Evolutionary conservation across 495 filamentous ascomycete genomes (phyloP), one percentile per base, ranked within the genome.

Genomic region (Aspergillus leporis): DNA sequence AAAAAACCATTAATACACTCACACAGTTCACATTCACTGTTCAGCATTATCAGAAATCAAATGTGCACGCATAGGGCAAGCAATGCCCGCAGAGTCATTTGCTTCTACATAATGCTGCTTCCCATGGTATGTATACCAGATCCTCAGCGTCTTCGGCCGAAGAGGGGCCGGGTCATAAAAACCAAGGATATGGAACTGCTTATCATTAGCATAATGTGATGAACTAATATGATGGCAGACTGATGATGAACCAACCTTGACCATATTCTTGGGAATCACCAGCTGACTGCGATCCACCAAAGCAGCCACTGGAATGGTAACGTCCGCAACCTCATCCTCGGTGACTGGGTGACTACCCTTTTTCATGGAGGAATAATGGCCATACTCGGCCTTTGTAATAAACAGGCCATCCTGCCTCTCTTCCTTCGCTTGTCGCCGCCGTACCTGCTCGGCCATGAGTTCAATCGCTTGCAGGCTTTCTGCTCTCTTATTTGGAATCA

Each of bases 91-190:
- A 45, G 72, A 68, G 53, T 81, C 79, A 25, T 60, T 60, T n/a
- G 77, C 77, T 55, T 80, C 78, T 21, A 74, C 73, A 38, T 67
- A 75, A 59, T 77, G 70, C 53, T 77, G 72, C 49, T 67, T 75
- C 4, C 77, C 80, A 58, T 74, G 67, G 62, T 79, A 84, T 25
- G 61, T 63, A 60, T 85, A 86, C 74, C 76, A 78, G 28, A 86
- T 74, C 62, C 71, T 78, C 63, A 86, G 61, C 36, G 70, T 74
- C 69, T 85, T 85, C 23, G 69, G 71, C 40, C 73, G 64, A 25
- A 79, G 67, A 12, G 84, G 83, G 12, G 79, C 80, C 9, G 83
- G 83, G 54, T 86, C 83, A 64, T 85, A 73, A 66, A 85, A 85
- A 3, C 83, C 83, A 6, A 82, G 62, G 16, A 85, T 71, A 62